phyloP scores from a whole-genome alignment of 2,329 filamentous ascomycete genomes.

The Beauveria caledonica region DNA sequence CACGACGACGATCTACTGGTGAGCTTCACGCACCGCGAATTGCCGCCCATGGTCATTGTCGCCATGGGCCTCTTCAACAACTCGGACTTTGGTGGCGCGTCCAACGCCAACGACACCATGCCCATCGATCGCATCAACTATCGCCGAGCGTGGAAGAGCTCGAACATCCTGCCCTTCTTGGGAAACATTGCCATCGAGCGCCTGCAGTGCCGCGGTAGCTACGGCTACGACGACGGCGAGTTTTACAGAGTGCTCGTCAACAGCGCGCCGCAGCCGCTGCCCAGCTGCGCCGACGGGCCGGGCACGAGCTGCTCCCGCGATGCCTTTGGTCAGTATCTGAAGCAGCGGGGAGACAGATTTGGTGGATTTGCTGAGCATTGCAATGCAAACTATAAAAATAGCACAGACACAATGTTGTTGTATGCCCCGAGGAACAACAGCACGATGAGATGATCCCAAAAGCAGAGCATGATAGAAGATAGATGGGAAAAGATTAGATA shows the following conservation, averaged over 20 bases:
- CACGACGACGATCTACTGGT: slow-evolving; percentile 52
- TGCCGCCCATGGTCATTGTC: slow-evolving; percentile 58
- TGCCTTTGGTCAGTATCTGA: slow-evolving; percentile 31
- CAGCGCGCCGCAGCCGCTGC: slow-evolving; percentile 33
- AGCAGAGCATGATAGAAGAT: neutral
- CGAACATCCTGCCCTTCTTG: slow-evolving; percentile 55
- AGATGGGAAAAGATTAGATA: neutral
- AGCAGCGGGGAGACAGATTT: slow-evolving; percentile 29
- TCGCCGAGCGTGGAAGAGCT: slow-evolving; percentile 54
- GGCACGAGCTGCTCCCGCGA: slow-evolving; percentile 34
- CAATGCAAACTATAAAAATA: slow-evolving; percentile 22
- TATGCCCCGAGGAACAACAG: slow-evolving; percentile 24
- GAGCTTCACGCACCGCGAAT: slow-evolving; percentile 61
- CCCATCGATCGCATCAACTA: slow-evolving; percentile 55
- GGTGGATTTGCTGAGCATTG: slow-evolving; percentile 33
- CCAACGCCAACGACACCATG: slow-evolving; percentile 54
- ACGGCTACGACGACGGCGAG: slow-evolving; percentile 45
- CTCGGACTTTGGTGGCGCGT: slow-evolving; percentile 43
- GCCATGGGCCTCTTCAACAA: slow-evolving; percentile 65
- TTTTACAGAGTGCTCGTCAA: slow-evolving; percentile 39
- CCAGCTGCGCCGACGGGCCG: slow-evolving; percentile 34
- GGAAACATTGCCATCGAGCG: slow-evolving; percentile 59
- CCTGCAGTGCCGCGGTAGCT: slow-evolving; percentile 50
- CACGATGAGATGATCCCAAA: slow-evolving; percentile 14
- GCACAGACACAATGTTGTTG: slow-evolving; percentile 27